These are phyloP conservation scores for Populus nigra DNA, from an alignment of 345 rosid species.

Conservation along the genomic window DNA sequence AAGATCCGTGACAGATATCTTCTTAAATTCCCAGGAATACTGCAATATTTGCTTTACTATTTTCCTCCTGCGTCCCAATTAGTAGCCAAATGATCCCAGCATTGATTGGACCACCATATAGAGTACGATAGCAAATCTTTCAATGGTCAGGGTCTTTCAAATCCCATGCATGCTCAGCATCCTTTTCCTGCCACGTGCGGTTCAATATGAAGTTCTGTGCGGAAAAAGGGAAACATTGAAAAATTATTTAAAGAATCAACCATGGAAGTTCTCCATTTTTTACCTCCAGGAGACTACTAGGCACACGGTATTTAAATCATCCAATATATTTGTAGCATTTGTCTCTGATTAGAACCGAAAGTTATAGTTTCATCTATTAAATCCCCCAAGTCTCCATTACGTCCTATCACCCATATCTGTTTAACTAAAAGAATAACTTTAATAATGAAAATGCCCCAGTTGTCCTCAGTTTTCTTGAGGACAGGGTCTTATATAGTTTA, in stretches of 20 bases:
- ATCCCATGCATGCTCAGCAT: not conserved
- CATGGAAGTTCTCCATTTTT: not conserved
- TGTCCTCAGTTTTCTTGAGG: not conserved
- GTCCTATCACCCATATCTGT: too few species aligned
- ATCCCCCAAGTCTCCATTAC: too few species aligned
- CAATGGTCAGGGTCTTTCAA: not conserved
- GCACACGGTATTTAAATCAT: too few species aligned
- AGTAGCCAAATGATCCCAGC: not conserved
- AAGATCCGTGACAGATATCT: not conserved
- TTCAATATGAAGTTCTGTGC: slow-evolving; percentile 1
- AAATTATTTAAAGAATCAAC: not conserved
- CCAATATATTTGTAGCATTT: too few species aligned
- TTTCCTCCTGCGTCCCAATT: not conserved
- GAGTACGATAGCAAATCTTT: not conserved
- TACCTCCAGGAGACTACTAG: not conserved
- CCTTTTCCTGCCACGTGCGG: not conserved
- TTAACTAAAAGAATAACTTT: too few species aligned
- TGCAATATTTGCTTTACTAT: not conserved
- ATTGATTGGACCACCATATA: not conserved
- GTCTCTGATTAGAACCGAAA: too few species aligned
- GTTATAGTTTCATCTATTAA: too few species aligned
- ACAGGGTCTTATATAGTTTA: not conserved
- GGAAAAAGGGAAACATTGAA: not conserved
- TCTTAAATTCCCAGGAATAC: not conserved
- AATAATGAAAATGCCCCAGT: too few species aligned